A percentile compares a stretch with the other conserved stretches of the same genome.
phyloP scores from a whole-genome alignment of 805 yeast species.

The Cyberlindnera suaveolens region DNA sequence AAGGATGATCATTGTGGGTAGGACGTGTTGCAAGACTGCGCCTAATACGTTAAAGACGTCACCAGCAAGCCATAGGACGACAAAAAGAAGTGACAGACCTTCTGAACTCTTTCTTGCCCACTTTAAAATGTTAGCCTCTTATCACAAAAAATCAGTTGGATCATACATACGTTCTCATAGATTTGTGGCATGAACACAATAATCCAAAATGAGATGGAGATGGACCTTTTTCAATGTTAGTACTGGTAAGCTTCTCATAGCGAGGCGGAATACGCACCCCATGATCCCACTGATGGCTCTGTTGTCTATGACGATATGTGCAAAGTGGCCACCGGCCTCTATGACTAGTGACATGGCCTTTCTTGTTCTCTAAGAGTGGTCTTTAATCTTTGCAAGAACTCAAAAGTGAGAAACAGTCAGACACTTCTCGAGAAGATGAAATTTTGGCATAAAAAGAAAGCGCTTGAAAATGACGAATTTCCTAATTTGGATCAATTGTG shows the following conservation, averaged over 20 bases:
- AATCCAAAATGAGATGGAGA: slow-evolving; percentile 96
- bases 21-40: slow-evolving; percentile 79
- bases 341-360: background rate
- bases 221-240: slow-evolving; percentile 36
- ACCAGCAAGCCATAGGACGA: slow-evolving; percentile 87
- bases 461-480: too few relatives aligned
- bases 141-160: background rate
- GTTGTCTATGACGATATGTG: slow-evolving; percentile 20
- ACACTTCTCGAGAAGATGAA: too few relatives aligned
- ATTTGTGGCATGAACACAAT: slow-evolving; percentile 97
- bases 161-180: slow-evolving; percentile 55
- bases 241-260: background rate
- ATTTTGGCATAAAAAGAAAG: too few relatives aligned
- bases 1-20: slow-evolving; percentile 90
- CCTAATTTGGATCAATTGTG: too few relatives aligned
- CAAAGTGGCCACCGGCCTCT: slow-evolving; percentile 1
- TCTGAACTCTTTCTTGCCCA: slow-evolving; percentile 81
- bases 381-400: too few relatives aligned
- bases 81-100: slow-evolving; percentile 81
- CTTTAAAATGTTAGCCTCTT: slow-evolving; percentile 1
- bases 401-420: too few relatives aligned
- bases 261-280: slow-evolving; percentile 12
- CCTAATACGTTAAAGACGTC: slow-evolving; percentile 93
- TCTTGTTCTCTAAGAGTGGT: too few relatives aligned
- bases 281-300: slow-evolving; percentile 25